Evolutionary conservation across 305 asterid genomes (phyloP), one percentile per base, ranked within the genome.

Genomic region (Fraxinus sp.): DNA sequence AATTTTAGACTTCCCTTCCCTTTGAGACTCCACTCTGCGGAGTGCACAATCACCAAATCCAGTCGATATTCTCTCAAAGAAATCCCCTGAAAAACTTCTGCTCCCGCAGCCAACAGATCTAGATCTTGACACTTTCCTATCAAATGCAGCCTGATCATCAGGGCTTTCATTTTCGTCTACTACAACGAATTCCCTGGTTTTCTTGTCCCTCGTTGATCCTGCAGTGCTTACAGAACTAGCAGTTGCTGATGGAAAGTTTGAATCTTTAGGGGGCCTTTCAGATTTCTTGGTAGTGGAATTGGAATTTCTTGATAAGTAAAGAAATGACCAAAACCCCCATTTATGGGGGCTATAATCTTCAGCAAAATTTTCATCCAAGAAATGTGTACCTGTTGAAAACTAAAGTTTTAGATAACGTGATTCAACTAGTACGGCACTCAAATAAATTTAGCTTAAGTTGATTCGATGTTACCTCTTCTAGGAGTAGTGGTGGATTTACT

Each of bases 31-130:
- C 18, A 94, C 98, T 71, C 99, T 89, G 30, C 98, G 88, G n/a
- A 95, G 87, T 68, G 98, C 90, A 77, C 98, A 95, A 86, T 94
- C 99, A 16, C 99, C 99, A 81, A 95, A 92, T 74, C 98, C 98
- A 57, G 94, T 93, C 71, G 98, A 95, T 73, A 95, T 91, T 85
- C 93, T 88, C 86, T 92, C 98, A 73, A 95, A 93, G 81, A 95
- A 91, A 77, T 95, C 98, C 5, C 98, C 98, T 3, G 98, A 94
- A 74, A 95, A 95, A 83, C 98, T 96, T 85, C 95, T 88, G 41
- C 99, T 96, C 66, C 99, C 99, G 86, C 99, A 96, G 1, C 99
- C 98, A 77, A 96, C 97, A 87, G 99, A 95, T 93, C 96, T 93
- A 18, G 98, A 95, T 87, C 98, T 91, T 18, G 98, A 94, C 7